Evolutionary conservation across 331 rosid species (phyloP).

Genomic region (Spiraea crenata): DNA sequence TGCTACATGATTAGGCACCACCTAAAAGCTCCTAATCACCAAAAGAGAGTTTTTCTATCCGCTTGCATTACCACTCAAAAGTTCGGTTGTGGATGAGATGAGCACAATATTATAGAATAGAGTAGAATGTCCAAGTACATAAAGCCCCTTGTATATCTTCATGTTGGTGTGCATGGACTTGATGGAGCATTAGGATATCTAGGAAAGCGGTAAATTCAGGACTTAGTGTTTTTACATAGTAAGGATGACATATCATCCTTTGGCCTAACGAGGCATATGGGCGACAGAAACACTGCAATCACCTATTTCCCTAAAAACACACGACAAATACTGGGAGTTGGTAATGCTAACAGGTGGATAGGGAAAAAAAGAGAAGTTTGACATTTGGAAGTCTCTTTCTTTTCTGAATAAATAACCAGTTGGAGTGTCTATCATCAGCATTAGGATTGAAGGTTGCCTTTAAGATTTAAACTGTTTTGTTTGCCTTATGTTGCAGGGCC

Average conservation of each 20-base stretch:
- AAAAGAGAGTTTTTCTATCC: neutral
- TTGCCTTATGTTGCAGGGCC: conserved; percentile 60
- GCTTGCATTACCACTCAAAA: neutral
- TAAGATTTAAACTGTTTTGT: conserved; percentile 4
- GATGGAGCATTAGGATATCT: neutral
- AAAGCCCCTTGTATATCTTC: neutral
- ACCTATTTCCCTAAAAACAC: neutral
- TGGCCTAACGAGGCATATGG: neutral
- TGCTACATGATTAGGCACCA: neutral
- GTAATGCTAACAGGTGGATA: neutral
- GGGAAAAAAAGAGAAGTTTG: neutral
- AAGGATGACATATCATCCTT: neutral
- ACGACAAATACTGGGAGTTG: too few relatives aligned
- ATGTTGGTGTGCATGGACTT: neutral
- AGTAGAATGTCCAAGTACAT: neutral
- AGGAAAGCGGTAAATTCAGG: neutral
- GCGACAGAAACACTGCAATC: neutral
- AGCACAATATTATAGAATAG: neutral
- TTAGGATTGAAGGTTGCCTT: neutral
- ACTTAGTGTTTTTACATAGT: neutral
- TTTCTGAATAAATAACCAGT: neutral
- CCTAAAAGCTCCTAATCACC: neutral
- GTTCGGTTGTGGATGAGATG: neutral
- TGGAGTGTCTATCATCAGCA: neutral
- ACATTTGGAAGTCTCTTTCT: neutral